These are phyloP conservation scores for Edaphochlamys debaryana DNA, from an alignment of 139 green algal species.

Conservation along the genomic window DNA sequence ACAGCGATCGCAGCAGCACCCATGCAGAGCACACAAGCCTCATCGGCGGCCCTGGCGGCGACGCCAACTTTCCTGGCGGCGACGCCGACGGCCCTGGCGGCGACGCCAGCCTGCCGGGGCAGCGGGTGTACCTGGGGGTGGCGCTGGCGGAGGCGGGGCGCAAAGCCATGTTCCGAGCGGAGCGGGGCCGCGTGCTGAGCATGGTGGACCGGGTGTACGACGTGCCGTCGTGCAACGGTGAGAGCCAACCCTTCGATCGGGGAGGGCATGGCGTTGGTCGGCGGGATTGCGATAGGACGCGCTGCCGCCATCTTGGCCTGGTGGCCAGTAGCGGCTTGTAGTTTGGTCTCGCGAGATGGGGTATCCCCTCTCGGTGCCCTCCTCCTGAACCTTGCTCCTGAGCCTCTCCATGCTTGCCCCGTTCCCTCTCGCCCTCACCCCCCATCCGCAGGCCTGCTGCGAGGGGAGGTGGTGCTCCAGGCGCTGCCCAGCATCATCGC, in stretches of 20 bases:
- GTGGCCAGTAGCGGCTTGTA: too few species aligned
- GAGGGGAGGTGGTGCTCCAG: constrained; percentile 35
- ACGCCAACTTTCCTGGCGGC: too few species aligned
- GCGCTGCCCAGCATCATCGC: constrained; percentile 41
- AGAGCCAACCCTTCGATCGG: too few species aligned
- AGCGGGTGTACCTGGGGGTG: constrained; percentile 41
- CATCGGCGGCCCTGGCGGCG: too few species aligned
- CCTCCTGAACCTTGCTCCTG: too few species aligned
- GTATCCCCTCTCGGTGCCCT: too few species aligned
- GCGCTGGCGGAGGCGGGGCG: constrained; percentile 31
- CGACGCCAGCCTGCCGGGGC: neutral
- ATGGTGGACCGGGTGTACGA: constrained; percentile 57
- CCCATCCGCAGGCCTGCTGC: constrained; percentile 48
- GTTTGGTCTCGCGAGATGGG: too few species aligned
- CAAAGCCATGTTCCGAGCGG: constrained; percentile 46
- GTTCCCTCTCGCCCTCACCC: too few species aligned
- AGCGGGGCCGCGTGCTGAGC: constrained; percentile 45
- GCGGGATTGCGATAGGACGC: too few species aligned
- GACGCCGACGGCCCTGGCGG: neutral
- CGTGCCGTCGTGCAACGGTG: constrained; percentile 62
- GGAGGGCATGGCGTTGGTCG: too few species aligned
- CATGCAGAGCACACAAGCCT: neutral
- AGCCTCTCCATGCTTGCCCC: too few species aligned
- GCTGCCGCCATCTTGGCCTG: too few species aligned
- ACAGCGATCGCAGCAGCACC: neutral